Conservation (phyloP, 1,139 yeast genomes). For the Scheffersomyces cryptocercus region DNA sequence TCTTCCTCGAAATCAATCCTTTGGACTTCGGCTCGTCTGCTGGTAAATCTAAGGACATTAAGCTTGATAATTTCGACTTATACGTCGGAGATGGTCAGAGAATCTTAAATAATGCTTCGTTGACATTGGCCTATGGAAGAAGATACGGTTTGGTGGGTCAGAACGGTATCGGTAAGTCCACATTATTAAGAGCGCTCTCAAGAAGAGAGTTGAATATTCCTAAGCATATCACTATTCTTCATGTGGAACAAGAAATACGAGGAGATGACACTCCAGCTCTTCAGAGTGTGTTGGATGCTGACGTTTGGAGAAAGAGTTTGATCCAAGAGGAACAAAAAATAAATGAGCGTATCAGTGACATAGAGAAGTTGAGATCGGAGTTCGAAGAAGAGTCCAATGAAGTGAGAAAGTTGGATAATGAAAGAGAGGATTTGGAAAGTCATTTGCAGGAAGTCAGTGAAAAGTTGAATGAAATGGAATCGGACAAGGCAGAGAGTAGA, state of each 20-base stretch:
- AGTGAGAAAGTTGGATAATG: conserved; percentile 80
- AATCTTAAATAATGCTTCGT: conserved; percentile 83
- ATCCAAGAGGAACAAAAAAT: conserved; percentile 74
- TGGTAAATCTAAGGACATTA: conserved; percentile 93
- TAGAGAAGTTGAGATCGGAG: conserved; percentile 66
- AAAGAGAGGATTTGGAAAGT: conserved; percentile 79
- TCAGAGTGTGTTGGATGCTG: conserved; percentile 96
- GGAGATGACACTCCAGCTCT: conserved; percentile 92
- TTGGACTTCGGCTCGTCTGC: conserved; percentile 87
- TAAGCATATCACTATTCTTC: conserved; percentile 89
- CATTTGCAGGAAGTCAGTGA: conserved; percentile 79
- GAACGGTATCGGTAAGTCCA: conserved; percentile 99
- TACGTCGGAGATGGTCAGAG: conserved; percentile 96
- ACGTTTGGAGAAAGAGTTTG: conserved; percentile 95
- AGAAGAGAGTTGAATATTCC: conserved; percentile 94
- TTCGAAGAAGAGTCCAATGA: conserved; percentile 85
- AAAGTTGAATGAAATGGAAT: conserved; percentile 87
- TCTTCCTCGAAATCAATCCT: conserved; percentile 93
- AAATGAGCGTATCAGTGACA: conserved; percentile 70
- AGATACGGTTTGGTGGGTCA: conserved; percentile 98
- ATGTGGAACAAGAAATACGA: conserved; percentile 94
- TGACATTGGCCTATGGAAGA: conserved; percentile 87
- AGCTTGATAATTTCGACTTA: conserved; percentile 87
- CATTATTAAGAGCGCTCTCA: conserved; percentile 84
- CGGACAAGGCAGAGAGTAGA: conserved; percentile 95